Evolutionary conservation across 805 yeast species (phyloP), one percentile per base, ranked within the genome.

Genomic region (Candida xyloterini): DNA sequence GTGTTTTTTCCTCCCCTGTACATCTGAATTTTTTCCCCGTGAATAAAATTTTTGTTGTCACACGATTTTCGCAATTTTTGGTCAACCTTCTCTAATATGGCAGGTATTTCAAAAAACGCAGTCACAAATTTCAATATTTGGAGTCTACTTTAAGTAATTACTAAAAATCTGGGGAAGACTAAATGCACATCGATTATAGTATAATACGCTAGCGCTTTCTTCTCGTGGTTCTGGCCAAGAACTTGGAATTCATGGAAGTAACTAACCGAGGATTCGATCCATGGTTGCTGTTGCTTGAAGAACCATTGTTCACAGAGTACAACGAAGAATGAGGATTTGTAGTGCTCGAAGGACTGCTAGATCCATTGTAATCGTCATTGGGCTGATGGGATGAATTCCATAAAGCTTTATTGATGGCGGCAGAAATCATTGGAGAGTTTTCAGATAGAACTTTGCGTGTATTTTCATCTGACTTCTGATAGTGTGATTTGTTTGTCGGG

Each of bases 201-300:
- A 32, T 15, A 30, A 26, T 28, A 40, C 39, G 25, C 38, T 38
- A 48, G 38, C 51, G 54, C 54, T 65, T 71, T 40, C 66, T 71
- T 45, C 79, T 60, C 15, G 68, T 65, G 36, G 79, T 73, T 52
- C 86, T 62, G 4, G 84, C 80, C 42, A 81, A 59, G 33, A 81
- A 65, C 51, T 76, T 76, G 5, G 86, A 80, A 55, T 78, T 79
- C 73, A 73, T 66, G 11, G 78, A 65, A 3, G 84, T 78, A 15
- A 79, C 68, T 15, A 57, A 35, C 22, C 54, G 62, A 33, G 57
- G 55, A 3, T 47, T 25, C 8, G 38, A 27, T 3, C 40, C 42
- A 20, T 32, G 27, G 21, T 23, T 14, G 36, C 28, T 30, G 29
- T 21, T 18, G 15, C 25, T 28, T 3, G 21, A 16, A 15, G 14